These are phyloP conservation scores for Firmiana major DNA, from an alignment of 345 rosid species.

Conservation along the genomic window DNA sequence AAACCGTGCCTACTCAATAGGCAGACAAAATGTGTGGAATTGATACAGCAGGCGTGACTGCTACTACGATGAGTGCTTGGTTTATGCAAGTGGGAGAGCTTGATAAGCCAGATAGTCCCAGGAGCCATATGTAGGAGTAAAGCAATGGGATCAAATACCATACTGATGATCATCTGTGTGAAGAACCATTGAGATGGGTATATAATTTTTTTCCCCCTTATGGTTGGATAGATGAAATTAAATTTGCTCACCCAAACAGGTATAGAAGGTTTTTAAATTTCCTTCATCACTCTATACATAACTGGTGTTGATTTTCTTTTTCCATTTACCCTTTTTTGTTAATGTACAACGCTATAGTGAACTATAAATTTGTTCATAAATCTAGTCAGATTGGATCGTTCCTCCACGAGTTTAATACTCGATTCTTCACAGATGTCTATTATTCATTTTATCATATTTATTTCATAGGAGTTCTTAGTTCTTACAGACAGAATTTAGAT, in stretches of 20 bases:
- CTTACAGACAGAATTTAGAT: too few species aligned
- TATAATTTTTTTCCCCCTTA: neutral
- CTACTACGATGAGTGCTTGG: constrained; percentile 27
- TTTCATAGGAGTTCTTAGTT: too few species aligned
- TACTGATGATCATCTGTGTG: neutral
- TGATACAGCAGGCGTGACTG: constrained; percentile 25
- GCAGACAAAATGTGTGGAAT: constrained; percentile 28
- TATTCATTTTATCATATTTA: too few species aligned
- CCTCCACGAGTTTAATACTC: too few species aligned
- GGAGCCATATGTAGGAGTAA: constrained; percentile 3
- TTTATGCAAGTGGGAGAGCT: constrained; percentile 13
- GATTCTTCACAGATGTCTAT: too few species aligned
- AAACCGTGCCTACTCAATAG: constrained; percentile 17
- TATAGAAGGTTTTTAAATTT: neutral
- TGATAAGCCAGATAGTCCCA: constrained; percentile 22
- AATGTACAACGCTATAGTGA: too few species aligned
- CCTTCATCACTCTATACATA: constrained; percentile 5
- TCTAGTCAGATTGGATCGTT: too few species aligned
- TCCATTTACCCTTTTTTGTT: neutral
- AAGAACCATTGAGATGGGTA: neutral
- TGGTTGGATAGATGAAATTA: neutral
- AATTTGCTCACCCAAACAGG: neutral
- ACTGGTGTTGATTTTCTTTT: neutral
- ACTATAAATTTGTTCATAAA: too few species aligned
- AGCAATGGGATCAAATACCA: neutral